Percentiles rank a stretch among this genome's conserved stretches.
Conservation (phyloP, 148 eudicot genomes). For the Polygonum aviculare region DNA sequence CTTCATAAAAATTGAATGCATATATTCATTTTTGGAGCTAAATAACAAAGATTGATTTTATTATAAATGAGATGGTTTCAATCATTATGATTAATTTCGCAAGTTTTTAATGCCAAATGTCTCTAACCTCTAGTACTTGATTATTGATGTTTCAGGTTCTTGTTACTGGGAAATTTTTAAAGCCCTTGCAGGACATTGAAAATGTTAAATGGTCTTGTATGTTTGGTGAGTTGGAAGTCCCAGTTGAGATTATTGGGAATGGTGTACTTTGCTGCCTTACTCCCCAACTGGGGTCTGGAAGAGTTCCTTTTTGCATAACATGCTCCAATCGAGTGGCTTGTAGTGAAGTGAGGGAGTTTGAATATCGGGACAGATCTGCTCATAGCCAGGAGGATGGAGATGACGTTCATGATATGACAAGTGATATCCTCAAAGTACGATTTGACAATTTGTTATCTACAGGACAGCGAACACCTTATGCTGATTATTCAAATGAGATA, state of each 20-base stretch:
- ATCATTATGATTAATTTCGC: not conserved
- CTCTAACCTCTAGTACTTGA: not conserved
- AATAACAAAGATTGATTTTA: not conserved
- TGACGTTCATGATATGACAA: not conserved
- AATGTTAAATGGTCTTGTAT: conserved; percentile 37
- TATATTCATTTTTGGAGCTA: not conserved
- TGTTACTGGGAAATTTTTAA: conserved; percentile 24
- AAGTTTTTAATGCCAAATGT: not conserved
- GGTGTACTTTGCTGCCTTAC: conserved; percentile 37
- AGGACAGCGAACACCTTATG: conserved; percentile 13
- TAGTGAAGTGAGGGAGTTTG: conserved; percentile 60
- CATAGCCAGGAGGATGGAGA: conserved; percentile 11
- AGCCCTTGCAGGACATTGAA: conserved; percentile 8
- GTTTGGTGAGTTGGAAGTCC: conserved; percentile 62
- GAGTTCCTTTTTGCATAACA: conserved; percentile 49
- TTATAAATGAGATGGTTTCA: not conserved
- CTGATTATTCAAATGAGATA: conserved; percentile 18
- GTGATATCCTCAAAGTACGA: conserved; percentile 19
- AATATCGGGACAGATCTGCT: conserved; percentile 23
- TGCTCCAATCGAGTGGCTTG: conserved; percentile 52
- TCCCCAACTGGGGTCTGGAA: conserved; percentile 35
- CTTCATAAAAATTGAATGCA: not conserved
- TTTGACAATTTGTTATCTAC: conserved; percentile 42
- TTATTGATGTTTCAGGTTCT: conserved; percentile 19
- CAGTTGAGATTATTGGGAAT: conserved; percentile 32